Evolutionary conservation across 306 rosid genomes (phyloP), one percentile per base, ranked within the genome.

Genomic region (Cicer bijugum): DNA sequence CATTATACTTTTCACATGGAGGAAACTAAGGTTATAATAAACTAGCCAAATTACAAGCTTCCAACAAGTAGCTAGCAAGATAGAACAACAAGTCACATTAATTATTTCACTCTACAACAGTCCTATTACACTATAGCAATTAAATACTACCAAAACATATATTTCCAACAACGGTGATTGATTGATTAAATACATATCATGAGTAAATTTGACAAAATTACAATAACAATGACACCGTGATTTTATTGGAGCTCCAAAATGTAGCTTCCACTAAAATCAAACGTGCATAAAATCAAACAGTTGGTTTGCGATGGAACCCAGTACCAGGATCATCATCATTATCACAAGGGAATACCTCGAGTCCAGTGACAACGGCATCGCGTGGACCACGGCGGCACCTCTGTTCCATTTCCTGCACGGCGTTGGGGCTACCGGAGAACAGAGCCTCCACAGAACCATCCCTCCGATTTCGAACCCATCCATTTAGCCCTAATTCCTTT

Each of bases 371-470:
- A 66, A 85, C 37, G 1, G 98, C 97, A 8, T 86, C 79, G 0
- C 85, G 83, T 0, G 98, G 95, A 33, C 98, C 96, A 6, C 91
- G 96, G 12, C 96, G 90, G 63, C 98, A 88, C 86, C 98, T 76
- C 80, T 77, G 92, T 85, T 87, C 89, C 96, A 94, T 91, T 74
- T 94, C 97, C 71, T 56, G 70, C 44, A 81, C 81, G 16, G 74
- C 79, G 2, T 75, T 81, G 1, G 71, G 47, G 39, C 43, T 81
- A 0, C 88, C 88, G 0, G 85, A 84, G 15, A 84, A 84, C 28
- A 84, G 50, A 60, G 88, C 88, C 81, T 84, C 88, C 15, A 84
- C 88, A 0, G 88, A 78, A 0, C 88, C 88, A 12, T 84, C 88
- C 73, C 20, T 81, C 60, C 85, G 77, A 74, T 84, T 84, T 1